Conservation (phyloP, 1,284 basidiomycete species). For the Volvariella volvacea region DNA sequence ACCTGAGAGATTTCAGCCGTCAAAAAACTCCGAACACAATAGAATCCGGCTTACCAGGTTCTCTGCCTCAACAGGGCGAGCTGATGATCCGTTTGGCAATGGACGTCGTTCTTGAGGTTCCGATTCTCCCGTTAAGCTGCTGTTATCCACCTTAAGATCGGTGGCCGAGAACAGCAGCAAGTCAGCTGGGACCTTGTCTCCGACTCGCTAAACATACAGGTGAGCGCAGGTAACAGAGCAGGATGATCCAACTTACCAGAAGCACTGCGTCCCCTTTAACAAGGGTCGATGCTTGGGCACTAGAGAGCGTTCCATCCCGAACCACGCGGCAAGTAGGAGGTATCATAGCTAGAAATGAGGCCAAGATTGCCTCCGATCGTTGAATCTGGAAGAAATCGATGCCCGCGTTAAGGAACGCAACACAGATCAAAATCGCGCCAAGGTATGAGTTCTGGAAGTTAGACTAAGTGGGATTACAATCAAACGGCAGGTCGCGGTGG, state of each 20-base stretch:
- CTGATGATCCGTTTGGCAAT: slow-evolving; percentile 36
- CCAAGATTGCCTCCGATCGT: slow-evolving; percentile 65
- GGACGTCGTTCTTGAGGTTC: slow-evolving; percentile 57
- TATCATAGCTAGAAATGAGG: slow-evolving; percentile 67
- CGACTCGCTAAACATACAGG: slow-evolving; percentile 38
- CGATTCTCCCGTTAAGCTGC: slow-evolving; percentile 63
- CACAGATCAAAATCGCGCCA: slow-evolving; percentile 61
- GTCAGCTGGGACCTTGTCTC: slow-evolving; percentile 68
- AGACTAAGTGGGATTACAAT: slow-evolving; percentile 23
- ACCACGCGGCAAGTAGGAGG: slow-evolving; percentile 61
- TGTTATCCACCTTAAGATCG: slow-evolving; percentile 65
- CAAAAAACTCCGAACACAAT: slow-evolving; percentile 1
- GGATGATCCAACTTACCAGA: slow-evolving; percentile 31
- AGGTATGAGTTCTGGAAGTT: slow-evolving; percentile 66
- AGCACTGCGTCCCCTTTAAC: slow-evolving; percentile 68
- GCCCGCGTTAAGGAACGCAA: slow-evolving; percentile 63
- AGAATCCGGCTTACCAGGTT: slow-evolving; percentile 39
- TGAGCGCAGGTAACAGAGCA: neutral
- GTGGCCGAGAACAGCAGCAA: slow-evolving; percentile 50
- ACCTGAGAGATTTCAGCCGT: slow-evolving; percentile 29
- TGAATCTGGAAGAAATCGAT: slow-evolving; percentile 70
- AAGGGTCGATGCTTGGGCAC: slow-evolving; percentile 55
- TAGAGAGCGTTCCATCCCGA: slow-evolving; percentile 49
- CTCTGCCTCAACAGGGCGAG: slow-evolving; percentile 54
- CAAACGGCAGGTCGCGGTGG: slow-evolving; percentile 2